Conservation (phyloP, 2,329 filamentous ascomycete genomes). For the Cercospora zeina region DNA sequence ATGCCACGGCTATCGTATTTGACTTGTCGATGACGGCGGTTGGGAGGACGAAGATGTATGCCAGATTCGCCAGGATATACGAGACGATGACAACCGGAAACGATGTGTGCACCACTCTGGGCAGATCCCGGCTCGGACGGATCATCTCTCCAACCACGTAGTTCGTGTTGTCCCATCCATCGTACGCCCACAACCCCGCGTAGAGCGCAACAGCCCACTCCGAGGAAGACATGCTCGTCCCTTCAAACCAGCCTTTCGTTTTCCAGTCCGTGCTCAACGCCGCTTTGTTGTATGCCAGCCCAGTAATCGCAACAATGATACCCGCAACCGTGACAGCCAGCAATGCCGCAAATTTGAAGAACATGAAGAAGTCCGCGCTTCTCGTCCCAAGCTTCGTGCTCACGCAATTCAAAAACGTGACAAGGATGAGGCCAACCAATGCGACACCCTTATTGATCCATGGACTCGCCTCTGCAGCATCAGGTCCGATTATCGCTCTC, state of each 20-base stretch:
- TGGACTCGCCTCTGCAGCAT: slow-evolving; percentile 73
- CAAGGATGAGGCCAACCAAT: slow-evolving; percentile 68
- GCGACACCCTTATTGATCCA: slow-evolving; percentile 93
- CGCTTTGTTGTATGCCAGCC: slow-evolving; percentile 72
- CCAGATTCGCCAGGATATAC: slow-evolving; percentile 87
- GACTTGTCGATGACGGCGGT: slow-evolving; percentile 75
- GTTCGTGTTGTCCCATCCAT: slow-evolving; percentile 99
- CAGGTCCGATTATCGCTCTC: slow-evolving; percentile 79
- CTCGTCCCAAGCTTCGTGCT: slow-evolving; percentile 86
- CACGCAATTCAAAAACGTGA: slow-evolving; percentile 85
- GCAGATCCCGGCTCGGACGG: slow-evolving; percentile 84
- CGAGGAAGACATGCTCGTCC: slow-evolving; percentile 75
- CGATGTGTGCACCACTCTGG: slow-evolving; percentile 91
- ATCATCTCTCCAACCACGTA: slow-evolving; percentile 97
- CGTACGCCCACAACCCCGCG: slow-evolving; percentile 94
- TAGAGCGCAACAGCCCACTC: slow-evolving; percentile 94
- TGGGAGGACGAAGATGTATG: slow-evolving; percentile 93
- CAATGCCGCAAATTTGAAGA: slow-evolving; percentile 90
- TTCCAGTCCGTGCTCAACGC: slow-evolving; percentile 72
- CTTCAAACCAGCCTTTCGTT: slow-evolving; percentile 77
- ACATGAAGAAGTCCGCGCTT: slow-evolving; percentile 91
- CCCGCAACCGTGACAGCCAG: slow-evolving; percentile 83
- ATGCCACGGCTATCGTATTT: slow-evolving; percentile 95
- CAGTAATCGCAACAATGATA: slow-evolving; percentile 84
- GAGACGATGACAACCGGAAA: slow-evolving; percentile 90